These are phyloP conservation scores for Termitomyces sp. DNA, from an alignment of 768 basidiomycete species.

Conservation along the genomic window DNA sequence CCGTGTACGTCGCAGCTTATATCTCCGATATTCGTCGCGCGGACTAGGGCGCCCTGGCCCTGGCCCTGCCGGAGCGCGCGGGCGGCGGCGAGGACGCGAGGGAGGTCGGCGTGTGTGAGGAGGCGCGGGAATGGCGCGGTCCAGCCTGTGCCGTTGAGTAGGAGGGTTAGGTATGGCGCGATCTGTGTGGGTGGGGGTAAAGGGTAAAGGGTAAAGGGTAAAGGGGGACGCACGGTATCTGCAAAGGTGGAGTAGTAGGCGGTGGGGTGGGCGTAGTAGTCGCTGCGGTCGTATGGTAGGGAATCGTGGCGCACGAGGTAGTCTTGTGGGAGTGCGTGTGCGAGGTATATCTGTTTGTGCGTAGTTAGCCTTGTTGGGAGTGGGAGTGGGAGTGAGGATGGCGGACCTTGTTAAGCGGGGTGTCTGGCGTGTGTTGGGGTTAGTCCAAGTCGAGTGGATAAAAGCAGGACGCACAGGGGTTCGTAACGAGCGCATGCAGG, in stretches of 20 bases:
- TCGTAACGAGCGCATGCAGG: neutral
- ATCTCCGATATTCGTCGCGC: conserved; percentile 71
- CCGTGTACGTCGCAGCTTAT: conserved; percentile 91
- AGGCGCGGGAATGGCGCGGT: conserved; percentile 69
- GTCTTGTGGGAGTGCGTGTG: conserved; percentile 62
- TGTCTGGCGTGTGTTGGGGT: too few relatives aligned
- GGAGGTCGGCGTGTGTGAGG: conserved; percentile 61
- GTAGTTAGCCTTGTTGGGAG: too few relatives aligned
- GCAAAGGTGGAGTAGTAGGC: conserved; percentile 64
- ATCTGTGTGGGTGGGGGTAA: conserved; percentile 38
- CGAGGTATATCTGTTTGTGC: conserved; percentile 63
- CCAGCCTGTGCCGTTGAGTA: conserved; percentile 89
- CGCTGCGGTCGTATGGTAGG: conserved; percentile 47
- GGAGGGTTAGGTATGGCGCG: conserved; percentile 78
- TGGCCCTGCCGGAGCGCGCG: conserved; percentile 16
- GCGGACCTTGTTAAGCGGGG: neutral
- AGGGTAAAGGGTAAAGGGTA: neutral
- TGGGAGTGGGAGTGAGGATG: too few relatives aligned
- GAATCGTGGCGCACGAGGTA: conserved; percentile 64
- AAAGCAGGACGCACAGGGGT: neutral
- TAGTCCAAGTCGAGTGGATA: too few relatives aligned
- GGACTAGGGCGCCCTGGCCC: neutral
- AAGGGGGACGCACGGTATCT: conserved; percentile 40
- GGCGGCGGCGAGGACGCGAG: conserved; percentile 46
- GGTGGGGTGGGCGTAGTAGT: conserved; percentile 72